These are phyloP conservation scores for Gentiana straminea DNA, from an alignment of 257 asterid genomes.

Conservation along the genomic window DNA sequence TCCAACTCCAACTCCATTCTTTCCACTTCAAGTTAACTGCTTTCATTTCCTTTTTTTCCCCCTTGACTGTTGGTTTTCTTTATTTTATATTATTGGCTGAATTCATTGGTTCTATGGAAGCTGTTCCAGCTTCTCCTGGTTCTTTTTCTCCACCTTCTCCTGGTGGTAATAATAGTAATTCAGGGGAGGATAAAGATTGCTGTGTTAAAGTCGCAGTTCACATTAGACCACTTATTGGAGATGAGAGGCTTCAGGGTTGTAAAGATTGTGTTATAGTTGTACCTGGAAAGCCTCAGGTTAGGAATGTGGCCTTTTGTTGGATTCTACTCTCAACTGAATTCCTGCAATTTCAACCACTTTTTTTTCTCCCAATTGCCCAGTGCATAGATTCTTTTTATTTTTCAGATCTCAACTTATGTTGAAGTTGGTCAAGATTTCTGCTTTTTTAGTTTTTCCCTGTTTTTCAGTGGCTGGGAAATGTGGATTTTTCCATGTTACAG, in stretches of 20 bases:
- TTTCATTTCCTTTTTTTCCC: conserved; percentile 7
- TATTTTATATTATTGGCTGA: background rate
- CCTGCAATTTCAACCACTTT: conserved; percentile 18
- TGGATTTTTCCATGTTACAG: conserved; percentile 31
- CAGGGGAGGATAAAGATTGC: conserved; percentile 90
- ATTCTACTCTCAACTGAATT: conserved; percentile 10
- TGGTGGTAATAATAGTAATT: conserved; percentile 5
- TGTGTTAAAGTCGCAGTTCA: conserved; percentile 98
- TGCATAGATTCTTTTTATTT: conserved; percentile 16
- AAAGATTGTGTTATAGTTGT: conserved; percentile 83
- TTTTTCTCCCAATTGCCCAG: conserved; percentile 10
- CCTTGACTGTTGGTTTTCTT: background rate
- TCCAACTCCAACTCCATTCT: conserved; percentile 22
- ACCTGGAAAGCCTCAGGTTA: conserved; percentile 91
- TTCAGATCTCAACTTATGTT: conserved; percentile 35
- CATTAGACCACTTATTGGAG: conserved; percentile 88
- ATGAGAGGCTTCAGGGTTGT: conserved; percentile 94
- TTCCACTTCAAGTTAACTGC: conserved; percentile 10
- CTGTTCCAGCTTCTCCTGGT: conserved; percentile 8
- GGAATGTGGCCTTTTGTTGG: conserved; percentile 30
- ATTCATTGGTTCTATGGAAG: conserved; percentile 39
- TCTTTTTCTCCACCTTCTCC: background rate
- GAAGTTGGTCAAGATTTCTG: conserved; percentile 11
- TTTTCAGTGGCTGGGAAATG: conserved; percentile 4
- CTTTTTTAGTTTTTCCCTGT: conserved; percentile 9